Conservation (phyloP, 306 rosid genomes). For the Abrus precatorius region DNA sequence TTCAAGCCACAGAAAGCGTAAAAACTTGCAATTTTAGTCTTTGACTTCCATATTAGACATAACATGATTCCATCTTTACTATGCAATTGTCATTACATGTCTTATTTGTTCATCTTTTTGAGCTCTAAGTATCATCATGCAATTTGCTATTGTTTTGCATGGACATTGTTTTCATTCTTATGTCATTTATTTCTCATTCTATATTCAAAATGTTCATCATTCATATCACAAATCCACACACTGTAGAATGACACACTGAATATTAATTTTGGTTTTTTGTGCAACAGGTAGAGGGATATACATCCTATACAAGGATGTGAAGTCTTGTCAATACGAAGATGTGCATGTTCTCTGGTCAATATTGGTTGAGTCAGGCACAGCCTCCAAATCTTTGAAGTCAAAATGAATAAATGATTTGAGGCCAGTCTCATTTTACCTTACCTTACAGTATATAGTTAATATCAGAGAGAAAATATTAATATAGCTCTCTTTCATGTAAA, state of each 20-base stretch:
- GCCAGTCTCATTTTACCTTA: not conserved
- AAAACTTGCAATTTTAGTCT: not conserved
- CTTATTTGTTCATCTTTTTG: not conserved
- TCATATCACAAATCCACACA: not conserved
- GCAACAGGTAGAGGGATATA: conserved; percentile 70
- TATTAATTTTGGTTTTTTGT: not conserved
- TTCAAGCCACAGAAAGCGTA: conserved; percentile 60
- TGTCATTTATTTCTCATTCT: too few species aligned
- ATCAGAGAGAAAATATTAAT: not conserved
- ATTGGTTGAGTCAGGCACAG: conserved; percentile 61
- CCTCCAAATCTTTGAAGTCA: conserved; percentile 52
- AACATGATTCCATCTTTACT: not conserved
- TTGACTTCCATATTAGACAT: too few species aligned
- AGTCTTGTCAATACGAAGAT: conserved; percentile 79
- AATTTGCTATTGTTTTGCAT: not conserved
- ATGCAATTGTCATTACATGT: not conserved
- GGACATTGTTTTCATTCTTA: too few species aligned
- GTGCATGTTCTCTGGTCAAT: conserved; percentile 86
- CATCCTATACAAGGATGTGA: conserved; percentile 78
- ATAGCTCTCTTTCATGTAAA: conserved; percentile 26
- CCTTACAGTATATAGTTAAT: not conserved
- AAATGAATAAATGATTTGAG: conserved; percentile 19
- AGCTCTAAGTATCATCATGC: not conserved
- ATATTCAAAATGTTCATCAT: too few species aligned
- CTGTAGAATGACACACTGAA: not conserved